Percentiles rank a stretch among this genome's conserved stretches.
Evolutionary conservation across 208 protist species (phyloP).

Genomic region (Trypanosoma cruzi): DNA sequence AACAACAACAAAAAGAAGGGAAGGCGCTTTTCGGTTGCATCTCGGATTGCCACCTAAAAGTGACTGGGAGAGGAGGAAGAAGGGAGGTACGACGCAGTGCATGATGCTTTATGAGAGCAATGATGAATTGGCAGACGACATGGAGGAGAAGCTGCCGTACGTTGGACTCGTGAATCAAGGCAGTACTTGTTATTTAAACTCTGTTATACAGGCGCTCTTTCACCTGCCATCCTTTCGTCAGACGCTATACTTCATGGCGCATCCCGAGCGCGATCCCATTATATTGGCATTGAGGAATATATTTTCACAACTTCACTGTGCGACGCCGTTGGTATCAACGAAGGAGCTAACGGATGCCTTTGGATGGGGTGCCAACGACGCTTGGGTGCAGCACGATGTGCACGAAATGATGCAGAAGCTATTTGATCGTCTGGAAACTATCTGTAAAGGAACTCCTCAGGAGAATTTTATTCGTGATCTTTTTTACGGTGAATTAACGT

Average conservation of each 20-base stretch:
- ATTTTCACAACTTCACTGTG: constrained; percentile 73
- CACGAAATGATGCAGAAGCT: constrained; percentile 90
- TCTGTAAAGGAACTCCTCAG: constrained; percentile 72
- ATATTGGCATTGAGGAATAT: constrained; percentile 63
- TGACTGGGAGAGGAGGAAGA: not conserved
- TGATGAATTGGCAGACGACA: not conserved
- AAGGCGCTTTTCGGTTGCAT: not conserved
- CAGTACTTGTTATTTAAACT: constrained; percentile 92
- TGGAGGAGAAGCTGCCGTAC: constrained; percentile 21
- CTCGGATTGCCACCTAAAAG: not conserved
- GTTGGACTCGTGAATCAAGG: constrained; percentile 90
- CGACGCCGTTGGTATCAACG: constrained; percentile 55
- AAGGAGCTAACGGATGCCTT: constrained; percentile 88
- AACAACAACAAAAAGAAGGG: not conserved
- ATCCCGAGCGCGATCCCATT: constrained; percentile 33
- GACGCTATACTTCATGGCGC: constrained; percentile 44
- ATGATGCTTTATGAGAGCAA: not conserved
- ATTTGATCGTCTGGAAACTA: constrained; percentile 80
- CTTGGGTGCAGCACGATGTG: constrained; percentile 88
- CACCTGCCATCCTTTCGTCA: constrained; percentile 76
- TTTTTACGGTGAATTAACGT: constrained; percentile 74
- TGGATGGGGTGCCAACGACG: constrained; percentile 74
- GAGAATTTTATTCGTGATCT: constrained; percentile 72
- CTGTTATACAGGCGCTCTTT: constrained; percentile 86
- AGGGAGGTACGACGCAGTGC: not conserved